These are phyloP conservation scores for Kitagawia praeruptora DNA, from an alignment of 129 eudicot genomes.

Conservation along the genomic window DNA sequence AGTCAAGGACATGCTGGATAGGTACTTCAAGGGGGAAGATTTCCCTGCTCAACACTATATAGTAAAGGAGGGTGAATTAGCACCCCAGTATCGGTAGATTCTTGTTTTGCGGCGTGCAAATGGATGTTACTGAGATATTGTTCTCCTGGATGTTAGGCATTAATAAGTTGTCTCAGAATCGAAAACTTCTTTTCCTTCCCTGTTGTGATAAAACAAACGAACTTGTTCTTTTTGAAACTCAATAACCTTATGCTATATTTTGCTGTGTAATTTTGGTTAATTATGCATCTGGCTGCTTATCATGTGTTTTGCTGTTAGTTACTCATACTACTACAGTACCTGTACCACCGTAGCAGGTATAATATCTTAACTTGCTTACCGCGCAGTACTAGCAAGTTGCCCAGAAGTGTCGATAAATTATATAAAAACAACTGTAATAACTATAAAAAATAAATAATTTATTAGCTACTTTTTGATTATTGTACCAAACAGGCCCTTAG, in stretches of 20 bases:
- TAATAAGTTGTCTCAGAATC: slow-evolving; percentile 15
- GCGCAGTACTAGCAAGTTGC: neutral
- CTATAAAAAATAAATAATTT: too few relatives aligned
- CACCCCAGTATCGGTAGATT: slow-evolving; percentile 72
- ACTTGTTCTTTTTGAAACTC: neutral
- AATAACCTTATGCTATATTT: neutral
- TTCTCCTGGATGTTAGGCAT: neutral
- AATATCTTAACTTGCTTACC: neutral
- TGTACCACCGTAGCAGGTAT: neutral
- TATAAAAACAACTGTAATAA: too few relatives aligned
- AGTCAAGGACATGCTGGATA: slow-evolving; percentile 82
- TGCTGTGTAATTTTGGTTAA: neutral
- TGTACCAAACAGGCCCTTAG: too few relatives aligned
- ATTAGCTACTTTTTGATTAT: too few relatives aligned
- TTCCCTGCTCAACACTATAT: slow-evolving; percentile 79
- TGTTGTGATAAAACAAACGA: neutral
- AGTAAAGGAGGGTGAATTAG: slow-evolving; percentile 97
- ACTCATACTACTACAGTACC: too few relatives aligned
- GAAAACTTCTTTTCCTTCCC: neutral
- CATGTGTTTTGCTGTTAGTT: neutral
- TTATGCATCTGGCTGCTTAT: neutral
- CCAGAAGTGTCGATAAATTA: neutral
- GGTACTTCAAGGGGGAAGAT: slow-evolving; percentile 94
- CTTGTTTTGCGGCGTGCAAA: neutral
- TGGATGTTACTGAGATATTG: neutral